Percentiles rank a stretch among this genome's conserved stretches.
These are phyloP conservation scores for Panaeolus cyanescens DNA, from an alignment of 768 basidiomycete genomes.

Conservation along the genomic window DNA sequence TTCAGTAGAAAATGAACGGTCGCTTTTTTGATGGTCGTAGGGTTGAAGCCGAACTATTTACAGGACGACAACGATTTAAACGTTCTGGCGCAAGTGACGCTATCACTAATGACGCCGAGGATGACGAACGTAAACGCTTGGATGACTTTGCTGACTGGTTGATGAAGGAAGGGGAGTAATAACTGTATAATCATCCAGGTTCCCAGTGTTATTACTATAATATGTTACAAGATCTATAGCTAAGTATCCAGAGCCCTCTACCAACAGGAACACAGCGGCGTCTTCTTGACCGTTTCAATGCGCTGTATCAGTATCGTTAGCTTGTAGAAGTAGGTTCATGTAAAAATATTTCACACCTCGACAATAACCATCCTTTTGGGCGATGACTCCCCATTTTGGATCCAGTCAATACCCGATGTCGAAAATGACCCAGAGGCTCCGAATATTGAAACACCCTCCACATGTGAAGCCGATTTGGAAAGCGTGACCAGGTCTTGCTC, in stretches of 20 bases:
- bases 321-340: neutral
- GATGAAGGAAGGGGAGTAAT: constrained; percentile 73
- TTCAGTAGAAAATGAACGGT: constrained; percentile 86
- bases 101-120: constrained; percentile 62
- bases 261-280: constrained; percentile 76
- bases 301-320: constrained; percentile 47
- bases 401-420: constrained; percentile 47
- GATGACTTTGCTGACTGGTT: constrained; percentile 91
- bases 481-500: constrained; percentile 74
- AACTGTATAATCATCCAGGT: neutral
- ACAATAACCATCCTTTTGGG: constrained; percentile 65
- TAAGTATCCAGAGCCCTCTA: constrained; percentile 28
- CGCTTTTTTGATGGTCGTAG: constrained; percentile 86
- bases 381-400: constrained; percentile 38
- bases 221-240: constrained; percentile 21
- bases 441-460: constrained; percentile 50
- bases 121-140: constrained; percentile 80
- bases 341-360: constrained; percentile 52
- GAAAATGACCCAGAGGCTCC: constrained; percentile 33
- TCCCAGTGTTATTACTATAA: constrained; percentile 2
- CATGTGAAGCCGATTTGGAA: constrained; percentile 77
- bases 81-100: constrained; percentile 74
- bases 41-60: constrained; percentile 80
- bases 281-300: constrained; percentile 68
- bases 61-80: constrained; percentile 80